Percentiles rank a stretch among this genome's conserved stretches.
These are phyloP conservation scores for Monosporascus sp. DNA, from an alignment of 2,329 filamentous ascomycete species.

Conservation along the genomic window DNA sequence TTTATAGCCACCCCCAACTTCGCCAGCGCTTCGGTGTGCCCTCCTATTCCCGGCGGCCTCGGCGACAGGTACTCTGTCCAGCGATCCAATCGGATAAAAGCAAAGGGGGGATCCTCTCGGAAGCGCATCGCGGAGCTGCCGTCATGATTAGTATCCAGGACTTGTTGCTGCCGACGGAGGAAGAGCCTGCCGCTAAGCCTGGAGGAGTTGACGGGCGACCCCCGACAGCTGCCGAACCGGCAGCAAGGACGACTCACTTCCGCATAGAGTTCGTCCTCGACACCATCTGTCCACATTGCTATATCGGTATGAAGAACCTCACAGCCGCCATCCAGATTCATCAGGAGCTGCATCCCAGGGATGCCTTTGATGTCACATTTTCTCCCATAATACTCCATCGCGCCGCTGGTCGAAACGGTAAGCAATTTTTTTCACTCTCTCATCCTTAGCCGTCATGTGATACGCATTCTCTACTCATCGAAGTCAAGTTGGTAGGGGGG, in stretches of 20 bases:
- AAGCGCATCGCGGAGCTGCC: background rate
- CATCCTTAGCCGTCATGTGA: background rate
- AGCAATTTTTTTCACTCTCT: slow-evolving; percentile 9
- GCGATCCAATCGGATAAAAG: background rate
- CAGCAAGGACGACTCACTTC: slow-evolving; percentile 24
- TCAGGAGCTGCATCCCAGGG: slow-evolving; percentile 32
- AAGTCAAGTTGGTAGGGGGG: slow-evolving; percentile 1
- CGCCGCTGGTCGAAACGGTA: slow-evolving; percentile 21
- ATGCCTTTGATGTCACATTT: slow-evolving; percentile 41
- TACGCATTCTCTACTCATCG: background rate
- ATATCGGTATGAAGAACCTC: slow-evolving; percentile 41
- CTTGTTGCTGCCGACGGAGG: slow-evolving; percentile 18
- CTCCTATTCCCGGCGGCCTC: too few species aligned
- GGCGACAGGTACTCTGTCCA: background rate
- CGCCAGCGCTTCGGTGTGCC: background rate
- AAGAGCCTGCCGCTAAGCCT: slow-evolving; percentile 2
- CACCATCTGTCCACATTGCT: slow-evolving; percentile 48
- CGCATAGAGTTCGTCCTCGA: slow-evolving; percentile 44
- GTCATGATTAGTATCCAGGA: slow-evolving; percentile 24
- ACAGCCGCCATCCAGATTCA: slow-evolving; percentile 39
- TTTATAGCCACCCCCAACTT: background rate
- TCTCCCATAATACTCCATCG: slow-evolving; percentile 40
- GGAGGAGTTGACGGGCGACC: background rate
- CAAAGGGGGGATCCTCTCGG: background rate
- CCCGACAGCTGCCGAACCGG: background rate